Evolutionary conservation across 2,329 filamentous ascomycete species (phyloP), one percentile per base, ranked within the genome.

Genomic region (Diplodia mutila): DNA sequence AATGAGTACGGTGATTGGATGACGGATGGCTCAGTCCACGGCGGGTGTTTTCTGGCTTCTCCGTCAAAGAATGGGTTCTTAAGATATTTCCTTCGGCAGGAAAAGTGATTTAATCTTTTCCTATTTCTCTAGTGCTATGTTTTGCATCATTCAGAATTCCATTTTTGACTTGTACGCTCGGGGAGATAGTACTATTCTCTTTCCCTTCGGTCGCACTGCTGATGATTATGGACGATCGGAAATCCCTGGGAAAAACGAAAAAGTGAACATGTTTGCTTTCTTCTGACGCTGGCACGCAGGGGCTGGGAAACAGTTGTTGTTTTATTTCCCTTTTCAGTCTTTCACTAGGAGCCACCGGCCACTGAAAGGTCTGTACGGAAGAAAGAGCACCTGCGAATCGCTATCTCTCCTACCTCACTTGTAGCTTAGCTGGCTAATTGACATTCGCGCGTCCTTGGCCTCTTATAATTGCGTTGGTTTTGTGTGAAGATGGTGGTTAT

Each of bases 401-500:
- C 27, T 51, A 37, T 48, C 25, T 61, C 25, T 34, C 42, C n/a
- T 21, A 42, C 8, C 49, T 51, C 37, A 32, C 46, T 23, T 63
- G 29, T 63, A 63, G 59, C 27, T 51, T 63, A 63, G 46, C 46
- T 63, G 59, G 59, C 59, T 63, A 49, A 63, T 63, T 27, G 6
- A 55, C 29, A 63, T 34, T 18, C 32, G 59, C 42, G 27, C n/a
- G 42, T 21, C 14, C 42, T 51, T 7, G 34, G 59, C 59, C 29
- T n/a, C 18, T 27, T 25, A 23, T 23, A n/a, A n/a, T n/a, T 32
- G 37, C 25, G 8, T 32, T 29, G 8, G 9, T 18, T 21, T 18
- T n/a, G n/a, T 34, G 39, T 49, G 42, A 18, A 16, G 11, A n/a
- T 12, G 27, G 57, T 14, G 55, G 37, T 25, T 8, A 27, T 21